Conservation (phyloP, 371 early-diverging fungal species). For the Gilbertella persicaria region DNA sequence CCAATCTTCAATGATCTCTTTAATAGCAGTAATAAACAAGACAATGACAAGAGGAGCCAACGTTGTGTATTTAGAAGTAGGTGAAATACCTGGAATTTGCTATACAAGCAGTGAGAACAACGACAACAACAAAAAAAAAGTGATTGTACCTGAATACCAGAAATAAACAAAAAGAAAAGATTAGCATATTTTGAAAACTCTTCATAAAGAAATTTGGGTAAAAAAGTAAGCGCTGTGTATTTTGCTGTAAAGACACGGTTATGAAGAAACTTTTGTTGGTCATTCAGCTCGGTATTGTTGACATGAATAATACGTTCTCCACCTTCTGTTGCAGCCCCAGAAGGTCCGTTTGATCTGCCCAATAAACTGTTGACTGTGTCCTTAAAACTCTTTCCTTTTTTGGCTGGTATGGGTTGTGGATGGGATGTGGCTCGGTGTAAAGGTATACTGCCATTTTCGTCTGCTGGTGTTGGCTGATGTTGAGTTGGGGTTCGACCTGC, state of each 20-base stretch:
- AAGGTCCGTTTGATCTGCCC: constrained; percentile 17
- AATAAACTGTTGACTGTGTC: constrained; percentile 15
- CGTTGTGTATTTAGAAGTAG: constrained; percentile 88
- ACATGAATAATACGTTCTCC: constrained; percentile 78
- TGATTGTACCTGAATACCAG: constrained; percentile 76
- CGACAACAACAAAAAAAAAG: no score
- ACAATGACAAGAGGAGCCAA: constrained; percentile 92
- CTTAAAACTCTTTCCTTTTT: constrained; percentile 6
- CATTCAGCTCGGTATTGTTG: constrained; percentile 76
- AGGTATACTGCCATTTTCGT: constrained; percentile 6
- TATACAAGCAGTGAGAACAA: constrained; percentile 22
- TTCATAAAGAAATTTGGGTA: constrained; percentile 86
- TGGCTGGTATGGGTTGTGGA: constrained; percentile 1
- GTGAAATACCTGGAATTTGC: constrained; percentile 87
- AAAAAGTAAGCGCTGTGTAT: constrained; percentile 80
- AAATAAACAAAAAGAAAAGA: constrained; percentile 87
- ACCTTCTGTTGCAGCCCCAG: constrained; percentile 25
- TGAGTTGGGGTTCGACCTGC: constrained; percentile 28
- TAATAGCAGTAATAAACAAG: constrained; percentile 90
- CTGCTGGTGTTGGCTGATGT: not conserved
- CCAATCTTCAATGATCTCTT: constrained; percentile 96
- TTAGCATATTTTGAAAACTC: constrained; percentile 92
- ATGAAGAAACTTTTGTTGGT: constrained; percentile 71
- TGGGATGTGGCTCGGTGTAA: constrained; percentile 19
- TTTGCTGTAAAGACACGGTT: constrained; percentile 77